phyloP scores from a whole-genome alignment of 108 stramenopile species.

The Chaetoceros muelleri region DNA sequence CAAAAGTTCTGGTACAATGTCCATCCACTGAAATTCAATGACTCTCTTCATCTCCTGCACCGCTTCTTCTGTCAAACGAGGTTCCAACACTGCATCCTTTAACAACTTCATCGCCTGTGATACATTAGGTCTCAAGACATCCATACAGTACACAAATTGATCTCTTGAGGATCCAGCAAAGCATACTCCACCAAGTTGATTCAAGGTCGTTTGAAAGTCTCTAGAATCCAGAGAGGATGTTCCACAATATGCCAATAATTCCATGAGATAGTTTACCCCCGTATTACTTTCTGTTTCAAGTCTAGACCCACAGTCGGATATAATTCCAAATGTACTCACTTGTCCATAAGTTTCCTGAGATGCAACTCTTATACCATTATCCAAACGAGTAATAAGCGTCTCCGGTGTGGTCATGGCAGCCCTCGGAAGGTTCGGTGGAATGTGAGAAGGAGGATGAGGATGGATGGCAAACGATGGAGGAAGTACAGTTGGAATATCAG shows the following conservation, averaged over 20 bases:
- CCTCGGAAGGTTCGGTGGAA: constrained; percentile 46
- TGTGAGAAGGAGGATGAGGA: constrained; percentile 24
- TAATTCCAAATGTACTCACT: constrained; percentile 63
- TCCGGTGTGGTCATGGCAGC: constrained; percentile 39
- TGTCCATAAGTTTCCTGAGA: constrained; percentile 79
- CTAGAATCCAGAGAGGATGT: background rate
- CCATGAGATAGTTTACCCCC: constrained; percentile 85
- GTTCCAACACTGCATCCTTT: constrained; percentile 55
- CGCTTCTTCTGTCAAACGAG: constrained; percentile 40
- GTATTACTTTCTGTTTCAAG: constrained; percentile 40
- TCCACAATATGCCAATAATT: constrained; percentile 77
- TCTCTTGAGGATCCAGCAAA: constrained; percentile 81
- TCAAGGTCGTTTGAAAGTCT: background rate
- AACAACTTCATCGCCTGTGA: constrained; percentile 67
- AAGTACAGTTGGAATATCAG: background rate
- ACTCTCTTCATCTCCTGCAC: constrained; percentile 61
- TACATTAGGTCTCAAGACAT: constrained; percentile 84
- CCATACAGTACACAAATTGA: constrained; percentile 88
- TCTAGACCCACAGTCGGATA: constrained; percentile 66
- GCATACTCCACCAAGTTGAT: constrained; percentile 60
- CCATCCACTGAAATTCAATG: constrained; percentile 73
- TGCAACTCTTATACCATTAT: constrained; percentile 82
- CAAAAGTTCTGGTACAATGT: constrained; percentile 53
- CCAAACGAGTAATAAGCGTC: constrained; percentile 59
- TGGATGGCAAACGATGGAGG: constrained; percentile 17